Base-by-base conservation (phyloP, 139 green algal species). In the Tetradesmus obliquus region DNA sequence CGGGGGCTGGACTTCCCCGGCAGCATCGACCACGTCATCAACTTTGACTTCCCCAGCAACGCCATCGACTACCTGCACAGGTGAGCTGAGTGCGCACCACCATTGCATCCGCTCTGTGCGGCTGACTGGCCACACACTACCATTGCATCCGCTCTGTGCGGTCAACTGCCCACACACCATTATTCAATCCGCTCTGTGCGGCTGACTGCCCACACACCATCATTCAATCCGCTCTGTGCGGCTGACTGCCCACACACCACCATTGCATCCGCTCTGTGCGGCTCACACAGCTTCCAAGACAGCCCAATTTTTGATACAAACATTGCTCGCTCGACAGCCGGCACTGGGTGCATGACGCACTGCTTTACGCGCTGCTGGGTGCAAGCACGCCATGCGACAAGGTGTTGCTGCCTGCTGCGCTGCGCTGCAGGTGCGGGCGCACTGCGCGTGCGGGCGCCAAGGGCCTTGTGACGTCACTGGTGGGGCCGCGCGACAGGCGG, bases 11-110 rank as follows among this genome's bases (percentile, higher is more conserved):
- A 99, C 94, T 98, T 99, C 72, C 95, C 96, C 4, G 96, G 96
- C n/a, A 87, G 83, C 51, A 98, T 99, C 2, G 97, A 99, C 91
- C 96, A 99, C 89, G 96, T 99, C 6, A 84, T 99, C 88, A 99
- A 99, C 92, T 99, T 99, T 94, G 98, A 99, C 94, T 99, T 99
- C 85, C 98, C 98, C 1, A 92, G 12, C 57, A 95, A 81, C 53
- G 69, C 90, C 0, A 91, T 98, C 5, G 98, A 99, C 92, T 99
- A 99, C 94, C 94, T 99, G 51, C 98, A 99, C 94, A 93, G 98
- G 86, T 90, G 45, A 55, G 82, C 8, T n/a, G 8, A 15, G 53
- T 45, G 32, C 32, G 32, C 32, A 45, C 32, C 32, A 45, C 32
- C 32, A 45, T 45, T 45, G 32, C 32, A 45, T 45, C 32, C 32